Base-by-base conservation (phyloP, 2,329 filamentous ascomycete species). In the Fusarium sp. region DNA sequence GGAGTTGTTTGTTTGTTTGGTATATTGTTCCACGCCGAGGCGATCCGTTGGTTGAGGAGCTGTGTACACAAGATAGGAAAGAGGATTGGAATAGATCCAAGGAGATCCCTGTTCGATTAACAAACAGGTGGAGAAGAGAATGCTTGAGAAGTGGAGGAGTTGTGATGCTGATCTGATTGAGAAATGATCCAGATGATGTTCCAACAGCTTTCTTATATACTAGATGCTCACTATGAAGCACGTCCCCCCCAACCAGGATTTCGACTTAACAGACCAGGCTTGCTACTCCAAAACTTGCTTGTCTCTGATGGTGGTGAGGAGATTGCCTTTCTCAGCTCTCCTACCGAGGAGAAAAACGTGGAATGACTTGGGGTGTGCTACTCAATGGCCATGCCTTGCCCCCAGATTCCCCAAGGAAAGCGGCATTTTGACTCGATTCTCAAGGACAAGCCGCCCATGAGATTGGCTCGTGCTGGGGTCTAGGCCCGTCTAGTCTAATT, bases 161-260 rank as follows among this genome's bases (percentile, higher is more conserved):
- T 53, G 45, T 11, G 58, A 43, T 72, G 64, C 39, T 54, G 61
- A 40, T 69, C 28, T 36, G 53, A 38, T 51, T 58, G 46, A 61
- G 26, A 55, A 63, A 20, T 14, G 33, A 20, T 48, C 34, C 31
- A 38, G 28, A 49, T 56, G 40, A 56, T 46, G 69, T 55, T 58
- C 50, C 57, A 54, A 61, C 52, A 40, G 56, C 24, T 46, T 45
- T 58, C 53, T 73, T 73, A 71, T 71, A 72, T 72, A 58, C 34
- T 43, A 9, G 20, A 55, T 39, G 26, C 13, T 46, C n/a, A 38
- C 22, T 9, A 9, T 61, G 65, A 66, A 66, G 71, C 40, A 69
- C 62, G 53, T 63, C 68, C 44, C 57, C 57, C 42, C 60, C 40
- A 45, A 10, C 44, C 38, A 63, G 18, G 40, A 51, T 49, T 43